Percentiles rank a stretch among this genome's conserved stretches.
Conservation (phyloP, 2,329 filamentous ascomycete genomes). For the Cordyceps militaris region DNA sequence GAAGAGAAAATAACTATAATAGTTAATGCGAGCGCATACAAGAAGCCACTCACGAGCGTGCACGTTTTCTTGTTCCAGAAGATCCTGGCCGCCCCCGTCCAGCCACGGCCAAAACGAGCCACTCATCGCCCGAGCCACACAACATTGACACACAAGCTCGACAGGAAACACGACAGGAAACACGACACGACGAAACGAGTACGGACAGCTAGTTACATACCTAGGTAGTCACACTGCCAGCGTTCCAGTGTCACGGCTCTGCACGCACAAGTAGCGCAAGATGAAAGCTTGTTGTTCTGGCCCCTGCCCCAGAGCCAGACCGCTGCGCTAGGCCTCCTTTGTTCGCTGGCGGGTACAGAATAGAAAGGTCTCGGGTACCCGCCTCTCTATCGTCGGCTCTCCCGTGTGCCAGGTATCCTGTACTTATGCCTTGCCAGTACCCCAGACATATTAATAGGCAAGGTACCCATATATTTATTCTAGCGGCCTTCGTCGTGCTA, state of each 20-base stretch:
- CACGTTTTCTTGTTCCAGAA: slow-evolving; percentile 10
- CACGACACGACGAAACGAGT: no score
- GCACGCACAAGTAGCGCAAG: no score
- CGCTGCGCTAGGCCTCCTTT: no score
- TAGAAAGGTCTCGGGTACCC: background rate
- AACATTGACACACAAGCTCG: no score
- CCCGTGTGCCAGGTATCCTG: background rate
- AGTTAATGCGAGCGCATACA: background rate
- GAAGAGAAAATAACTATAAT: background rate
- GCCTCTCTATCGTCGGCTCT: background rate
- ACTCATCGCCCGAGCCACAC: background rate
- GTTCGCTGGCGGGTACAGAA: no score
- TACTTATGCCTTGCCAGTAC: background rate
- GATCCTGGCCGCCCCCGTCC: background rate
- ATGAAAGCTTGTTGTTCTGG: no score
- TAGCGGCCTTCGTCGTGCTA: background rate
- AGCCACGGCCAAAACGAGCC: background rate
- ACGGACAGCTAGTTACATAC: no score
- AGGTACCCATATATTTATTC: background rate
- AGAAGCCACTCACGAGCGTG: slow-evolving; percentile 3
- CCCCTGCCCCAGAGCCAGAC: no score
- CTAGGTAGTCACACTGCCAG: no score
- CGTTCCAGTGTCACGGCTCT: no score
- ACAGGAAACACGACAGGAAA: no score
- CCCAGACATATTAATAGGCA: background rate